phyloP scores from a whole-genome alignment of 345 rosid species.

The Bretschneidera sinensis region DNA sequence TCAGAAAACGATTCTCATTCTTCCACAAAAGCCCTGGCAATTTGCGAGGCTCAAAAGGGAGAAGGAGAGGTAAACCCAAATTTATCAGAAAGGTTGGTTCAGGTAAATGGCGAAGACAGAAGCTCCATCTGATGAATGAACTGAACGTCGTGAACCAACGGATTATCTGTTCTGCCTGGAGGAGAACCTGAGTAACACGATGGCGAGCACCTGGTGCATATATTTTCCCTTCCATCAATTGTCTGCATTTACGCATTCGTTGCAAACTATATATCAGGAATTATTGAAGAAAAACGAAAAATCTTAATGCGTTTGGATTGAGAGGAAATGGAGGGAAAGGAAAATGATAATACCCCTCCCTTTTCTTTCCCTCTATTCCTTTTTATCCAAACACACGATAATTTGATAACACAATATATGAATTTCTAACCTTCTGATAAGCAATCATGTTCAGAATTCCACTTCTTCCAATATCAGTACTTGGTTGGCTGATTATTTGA shows the following conservation, averaged over 20 bases:
- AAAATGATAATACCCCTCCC: too few relatives aligned
- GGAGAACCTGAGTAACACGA: conserved; percentile 64
- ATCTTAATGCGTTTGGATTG: not conserved
- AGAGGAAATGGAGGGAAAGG: not conserved
- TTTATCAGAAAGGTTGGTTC: conserved; percentile 45
- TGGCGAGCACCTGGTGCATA: conserved; percentile 37
- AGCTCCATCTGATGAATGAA: conserved; percentile 67
- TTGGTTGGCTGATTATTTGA: conserved; percentile 37
- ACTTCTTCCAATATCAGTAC: conserved; percentile 30
- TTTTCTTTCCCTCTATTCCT: too few relatives aligned
- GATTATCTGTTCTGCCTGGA: conserved; percentile 69
- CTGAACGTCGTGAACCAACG: conserved; percentile 60
- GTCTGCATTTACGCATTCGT: conserved; percentile 15
- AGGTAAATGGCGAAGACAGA: conserved; percentile 51
- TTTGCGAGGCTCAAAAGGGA: conserved; percentile 21
- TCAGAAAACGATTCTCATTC: too few relatives aligned
- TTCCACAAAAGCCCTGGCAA: too few relatives aligned
- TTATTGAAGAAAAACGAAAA: too few relatives aligned
- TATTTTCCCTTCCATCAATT: conserved; percentile 30
- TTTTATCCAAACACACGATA: too few relatives aligned
- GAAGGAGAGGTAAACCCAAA: conserved; percentile 35
- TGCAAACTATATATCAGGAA: too few relatives aligned
- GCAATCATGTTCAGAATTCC: conserved; percentile 34
- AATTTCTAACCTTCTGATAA: conserved; percentile 41
- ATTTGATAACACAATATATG: not conserved